Conservation (phyloP, 306 rosid genomes). For the Sindora glabra region DNA sequence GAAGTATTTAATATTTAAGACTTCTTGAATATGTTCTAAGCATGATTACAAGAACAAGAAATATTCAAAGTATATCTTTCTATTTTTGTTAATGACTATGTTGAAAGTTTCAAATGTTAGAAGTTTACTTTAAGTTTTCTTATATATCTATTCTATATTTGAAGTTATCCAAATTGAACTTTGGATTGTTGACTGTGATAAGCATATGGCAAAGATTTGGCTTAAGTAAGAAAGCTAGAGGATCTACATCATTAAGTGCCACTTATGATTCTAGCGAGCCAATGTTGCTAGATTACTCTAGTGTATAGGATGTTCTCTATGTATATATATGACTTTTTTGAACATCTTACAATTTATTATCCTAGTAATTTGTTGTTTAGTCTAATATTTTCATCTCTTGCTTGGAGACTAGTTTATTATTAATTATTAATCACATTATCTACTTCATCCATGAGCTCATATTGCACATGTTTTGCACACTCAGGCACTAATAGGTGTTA, state of each 20-base stretch:
- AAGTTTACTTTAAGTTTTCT: neutral
- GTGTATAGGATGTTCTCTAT: neutral
- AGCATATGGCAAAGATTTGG: slow-evolving; percentile 65
- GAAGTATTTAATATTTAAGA: too few relatives aligned
- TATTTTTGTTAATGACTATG: too few relatives aligned
- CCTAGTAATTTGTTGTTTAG: neutral
- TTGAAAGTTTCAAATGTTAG: too few relatives aligned
- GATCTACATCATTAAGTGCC: slow-evolving; percentile 44
- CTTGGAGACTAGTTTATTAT: slow-evolving; percentile 48
- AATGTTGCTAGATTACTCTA: slow-evolving; percentile 9
- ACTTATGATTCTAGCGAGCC: slow-evolving; percentile 68
- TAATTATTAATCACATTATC: slow-evolving; percentile 59
- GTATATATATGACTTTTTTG: slow-evolving; percentile 2
- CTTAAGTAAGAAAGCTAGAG: slow-evolving; percentile 74
- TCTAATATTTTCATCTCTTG: slow-evolving; percentile 17
- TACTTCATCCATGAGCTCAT: slow-evolving; percentile 82
- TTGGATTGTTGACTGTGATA: slow-evolving; percentile 10
- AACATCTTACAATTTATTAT: neutral
- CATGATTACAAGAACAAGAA: too few relatives aligned
- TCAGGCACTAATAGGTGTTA: slow-evolving; percentile 99
- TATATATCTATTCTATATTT: neutral
- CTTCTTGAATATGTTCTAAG: too few relatives aligned
- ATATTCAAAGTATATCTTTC: too few relatives aligned
- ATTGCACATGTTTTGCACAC: slow-evolving; percentile 95
- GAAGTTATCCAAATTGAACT: slow-evolving; percentile 8